Conservation (phyloP, 163 green algal species). For the Coccomyxa subellipsoidea region DNA sequence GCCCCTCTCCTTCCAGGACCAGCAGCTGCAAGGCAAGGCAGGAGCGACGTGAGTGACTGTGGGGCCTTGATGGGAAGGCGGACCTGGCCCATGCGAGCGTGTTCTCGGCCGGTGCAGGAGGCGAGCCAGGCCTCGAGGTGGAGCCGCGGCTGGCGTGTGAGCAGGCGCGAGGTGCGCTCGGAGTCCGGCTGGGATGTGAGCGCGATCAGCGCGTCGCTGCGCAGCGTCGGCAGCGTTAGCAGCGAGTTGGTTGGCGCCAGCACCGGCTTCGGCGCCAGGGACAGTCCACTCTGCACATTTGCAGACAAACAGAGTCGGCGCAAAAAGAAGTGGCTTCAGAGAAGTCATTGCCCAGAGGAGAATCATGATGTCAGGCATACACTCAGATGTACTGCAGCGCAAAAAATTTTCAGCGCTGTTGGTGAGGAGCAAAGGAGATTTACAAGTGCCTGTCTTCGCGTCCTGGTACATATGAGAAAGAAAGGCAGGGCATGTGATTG, state of each 20-base stretch:
- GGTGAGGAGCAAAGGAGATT: too few species aligned
- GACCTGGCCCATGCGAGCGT: conserved; percentile 30
- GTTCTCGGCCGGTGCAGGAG: conserved; percentile 31
- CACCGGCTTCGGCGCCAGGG: not conserved
- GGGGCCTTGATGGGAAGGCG: too few species aligned
- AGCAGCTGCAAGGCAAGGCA: too few species aligned
- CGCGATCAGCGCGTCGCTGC: not conserved
- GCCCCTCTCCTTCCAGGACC: too few species aligned
- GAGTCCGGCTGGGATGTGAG: not conserved
- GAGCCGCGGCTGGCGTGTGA: conserved; percentile 17
- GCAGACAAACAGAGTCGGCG: not conserved
- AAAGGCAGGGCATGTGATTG: not conserved
- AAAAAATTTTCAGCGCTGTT: too few species aligned
- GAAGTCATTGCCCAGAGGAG: too few species aligned
- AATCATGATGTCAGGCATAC: too few species aligned
- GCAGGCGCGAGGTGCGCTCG: not conserved
- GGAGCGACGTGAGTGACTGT: too few species aligned
- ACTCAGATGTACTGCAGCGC: too few species aligned
- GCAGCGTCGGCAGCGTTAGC: not conserved
- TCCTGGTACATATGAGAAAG: too few species aligned
- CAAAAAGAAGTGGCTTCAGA: too few species aligned
- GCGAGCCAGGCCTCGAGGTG: conserved; percentile 39
- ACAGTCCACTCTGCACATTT: not conserved
- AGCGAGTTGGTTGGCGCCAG: not conserved
- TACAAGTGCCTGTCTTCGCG: too few species aligned